Conservation (phyloP, 1,284 basidiomycete genomes). For the Kwoniella shivajii region DNA sequence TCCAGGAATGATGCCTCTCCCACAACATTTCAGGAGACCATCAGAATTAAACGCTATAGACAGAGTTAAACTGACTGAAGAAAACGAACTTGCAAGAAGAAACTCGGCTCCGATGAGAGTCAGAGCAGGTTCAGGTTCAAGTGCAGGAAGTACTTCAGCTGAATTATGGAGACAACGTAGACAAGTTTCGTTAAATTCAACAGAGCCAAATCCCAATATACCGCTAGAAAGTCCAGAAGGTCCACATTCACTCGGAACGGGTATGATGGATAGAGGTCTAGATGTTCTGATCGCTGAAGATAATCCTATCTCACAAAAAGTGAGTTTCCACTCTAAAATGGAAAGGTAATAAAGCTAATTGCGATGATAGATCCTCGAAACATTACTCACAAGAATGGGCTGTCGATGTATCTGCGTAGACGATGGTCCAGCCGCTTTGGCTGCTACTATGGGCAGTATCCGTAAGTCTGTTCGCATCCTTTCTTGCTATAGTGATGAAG, state of each 20-base stretch:
- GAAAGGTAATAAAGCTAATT: not conserved
- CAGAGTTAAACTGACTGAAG: constrained; percentile 73
- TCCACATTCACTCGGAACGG: not conserved
- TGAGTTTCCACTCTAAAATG: constrained; percentile 13
- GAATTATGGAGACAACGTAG: constrained; percentile 38
- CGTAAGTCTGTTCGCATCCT: constrained; percentile 62
- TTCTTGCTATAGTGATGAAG: not conserved
- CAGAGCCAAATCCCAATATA: not conserved
- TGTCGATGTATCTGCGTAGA: constrained; percentile 91
- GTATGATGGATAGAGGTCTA: constrained; percentile 60
- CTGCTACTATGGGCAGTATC: constrained; percentile 94
- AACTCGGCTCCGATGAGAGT: constrained; percentile 86
- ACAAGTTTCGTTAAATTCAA: constrained; percentile 25
- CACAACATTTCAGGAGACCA: constrained; percentile 70
- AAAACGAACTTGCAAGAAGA: constrained; percentile 69
- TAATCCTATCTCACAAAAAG: constrained; percentile 91
- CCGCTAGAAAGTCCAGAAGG: constrained; percentile 29
- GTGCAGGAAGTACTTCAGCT: constrained; percentile 58
- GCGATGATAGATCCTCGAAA: constrained; percentile 73
- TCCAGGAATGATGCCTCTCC: constrained; percentile 56
- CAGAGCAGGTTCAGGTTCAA: constrained; percentile 73
- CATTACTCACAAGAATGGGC: constrained; percentile 83
- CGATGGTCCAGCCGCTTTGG: constrained; percentile 94
- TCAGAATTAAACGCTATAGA: constrained; percentile 83
- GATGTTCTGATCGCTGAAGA: constrained; percentile 95